Base-by-base conservation (phyloP, 2,329 filamentous ascomycete species). In the Trichoderma lentiforme region DNA sequence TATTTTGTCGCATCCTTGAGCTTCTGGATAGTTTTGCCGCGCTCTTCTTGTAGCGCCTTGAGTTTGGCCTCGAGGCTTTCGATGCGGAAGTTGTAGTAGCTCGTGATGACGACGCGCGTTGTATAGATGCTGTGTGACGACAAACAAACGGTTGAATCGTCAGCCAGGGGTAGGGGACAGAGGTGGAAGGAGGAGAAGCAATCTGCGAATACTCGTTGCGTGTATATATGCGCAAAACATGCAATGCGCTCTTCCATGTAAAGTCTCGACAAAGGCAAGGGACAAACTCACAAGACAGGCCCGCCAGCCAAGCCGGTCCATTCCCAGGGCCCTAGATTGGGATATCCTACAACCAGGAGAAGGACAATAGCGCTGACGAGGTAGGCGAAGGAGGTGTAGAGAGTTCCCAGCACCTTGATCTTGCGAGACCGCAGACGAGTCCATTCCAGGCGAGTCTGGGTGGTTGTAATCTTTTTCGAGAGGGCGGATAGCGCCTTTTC, bases 1-100 rank as follows among this genome's bases (percentile, higher is more conserved):
- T 98, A 99, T 81, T 93, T 97, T 39, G 96, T 99, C 30, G 95
- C 95, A 72, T 92, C 91, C 83, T 99, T 99, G 74, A 99, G 89
- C 82, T 95, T 95, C 80, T 97, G 92, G 75, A 99, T 98, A 2
- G 95, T 97, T 76, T 90, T 90, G 72, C 93, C 90, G 69, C 95
- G 90, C 81, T 98, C 93, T 69, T 90, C 89, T 77, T 95, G 90
- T 43, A 95, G 87, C 24, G 88, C 88, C 76, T 95, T 92, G 34
- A 98, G 86, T 53, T 91, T 88, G 51, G 86, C 81, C 75, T 92
- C 89, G 12, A 93, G 86, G 18, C 86, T 89, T 26, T 91, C 88
- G 77, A 96, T 91, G 73, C 94, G 93, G 80, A 93, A 97, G 76
- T 91, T 92, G 83, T 93, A 99, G 82, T 92, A 92, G 11, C 87